These are phyloP conservation scores for Mycena vitilis DNA, from an alignment of 768 basidiomycete species.

Conservation along the genomic window DNA sequence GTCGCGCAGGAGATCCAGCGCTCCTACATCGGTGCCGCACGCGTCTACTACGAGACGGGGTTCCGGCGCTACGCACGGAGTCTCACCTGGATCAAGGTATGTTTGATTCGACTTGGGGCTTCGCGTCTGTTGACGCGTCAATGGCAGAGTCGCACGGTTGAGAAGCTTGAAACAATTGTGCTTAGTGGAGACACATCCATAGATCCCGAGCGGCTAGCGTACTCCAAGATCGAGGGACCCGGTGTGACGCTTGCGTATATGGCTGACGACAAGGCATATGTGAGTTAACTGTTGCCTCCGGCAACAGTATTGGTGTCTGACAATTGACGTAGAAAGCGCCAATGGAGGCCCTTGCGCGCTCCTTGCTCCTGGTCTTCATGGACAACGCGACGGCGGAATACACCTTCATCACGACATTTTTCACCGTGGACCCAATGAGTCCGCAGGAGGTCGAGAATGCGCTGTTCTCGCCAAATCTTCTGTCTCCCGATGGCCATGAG, in stretches of 20 bases:
- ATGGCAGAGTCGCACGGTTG: conserved; percentile 70
- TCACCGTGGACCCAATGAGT: conserved; percentile 58
- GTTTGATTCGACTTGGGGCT: conserved; percentile 14
- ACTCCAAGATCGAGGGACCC: conserved; percentile 84
- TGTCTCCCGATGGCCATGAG: conserved; percentile 61
- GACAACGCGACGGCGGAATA: conserved; percentile 97
- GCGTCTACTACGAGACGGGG: conserved; percentile 95
- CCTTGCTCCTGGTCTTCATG: conserved; percentile 89
- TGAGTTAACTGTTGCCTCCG: conserved; percentile 51
- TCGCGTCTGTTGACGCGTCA: background rate
- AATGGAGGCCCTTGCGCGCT: conserved; percentile 86
- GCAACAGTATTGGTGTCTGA: conserved; percentile 16
- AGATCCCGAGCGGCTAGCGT: conserved; percentile 68
- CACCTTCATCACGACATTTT: conserved; percentile 87
- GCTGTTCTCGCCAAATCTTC: conserved; percentile 51
- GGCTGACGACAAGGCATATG: conserved; percentile 90
- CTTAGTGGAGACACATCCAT: conserved; percentile 53
- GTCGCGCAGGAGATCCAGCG: conserved; percentile 91
- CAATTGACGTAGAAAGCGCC: conserved; percentile 73
- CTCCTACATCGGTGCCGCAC: conserved; percentile 84
- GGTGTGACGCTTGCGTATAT: conserved; percentile 85
- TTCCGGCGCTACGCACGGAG: conserved; percentile 91
- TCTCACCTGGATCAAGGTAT: conserved; percentile 81
- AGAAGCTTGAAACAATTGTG: conserved; percentile 77
- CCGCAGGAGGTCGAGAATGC: conserved; percentile 49